Conservation (phyloP, 176 grass and related monocot genomes). For the Leersia perrieri region DNA sequence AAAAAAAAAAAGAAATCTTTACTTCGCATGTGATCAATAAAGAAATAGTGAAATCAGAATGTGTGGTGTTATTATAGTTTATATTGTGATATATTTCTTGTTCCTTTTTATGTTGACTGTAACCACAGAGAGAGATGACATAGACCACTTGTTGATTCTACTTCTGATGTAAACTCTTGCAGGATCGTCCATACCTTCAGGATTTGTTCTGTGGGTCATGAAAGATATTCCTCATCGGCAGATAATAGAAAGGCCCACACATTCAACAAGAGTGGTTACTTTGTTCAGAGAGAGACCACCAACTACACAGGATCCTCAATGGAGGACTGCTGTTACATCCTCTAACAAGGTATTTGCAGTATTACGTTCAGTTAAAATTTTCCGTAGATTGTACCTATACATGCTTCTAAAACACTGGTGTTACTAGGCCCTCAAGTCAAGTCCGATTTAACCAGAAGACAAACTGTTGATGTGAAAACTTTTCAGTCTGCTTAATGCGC, state of each 20-base stretch:
- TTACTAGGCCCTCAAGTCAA: conserved; percentile 71
- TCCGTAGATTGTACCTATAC: not conserved
- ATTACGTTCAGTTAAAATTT: not conserved
- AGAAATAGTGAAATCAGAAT: not conserved
- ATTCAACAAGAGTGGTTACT: conserved; percentile 66
- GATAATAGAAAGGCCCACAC: conserved; percentile 40
- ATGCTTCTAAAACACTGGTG: conserved; percentile 19
- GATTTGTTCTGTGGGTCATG: conserved; percentile 95
- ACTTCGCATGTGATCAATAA: not conserved
- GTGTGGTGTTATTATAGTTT: not conserved
- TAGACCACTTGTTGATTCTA: not conserved
- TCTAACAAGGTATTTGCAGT: conserved; percentile 78
- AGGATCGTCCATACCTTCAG: conserved; percentile 89
- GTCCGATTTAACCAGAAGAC: conserved; percentile 65
- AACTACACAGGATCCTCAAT: conserved; percentile 68
- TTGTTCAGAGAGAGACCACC: conserved; percentile 66
- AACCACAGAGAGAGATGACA: not conserved
- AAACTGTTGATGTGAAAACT: not conserved
- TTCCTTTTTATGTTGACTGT: not conserved
- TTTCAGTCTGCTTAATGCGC: conserved; percentile 26
- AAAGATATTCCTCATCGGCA: conserved; percentile 85
- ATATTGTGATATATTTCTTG: not conserved
- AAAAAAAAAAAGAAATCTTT: not conserved
- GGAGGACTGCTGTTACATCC: conserved; percentile 81
- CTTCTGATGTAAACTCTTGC: conserved; percentile 33